phyloP scores from a whole-genome alignment of 495 filamentous ascomycete genomes.

The Aspergillus carlsbadensis region DNA sequence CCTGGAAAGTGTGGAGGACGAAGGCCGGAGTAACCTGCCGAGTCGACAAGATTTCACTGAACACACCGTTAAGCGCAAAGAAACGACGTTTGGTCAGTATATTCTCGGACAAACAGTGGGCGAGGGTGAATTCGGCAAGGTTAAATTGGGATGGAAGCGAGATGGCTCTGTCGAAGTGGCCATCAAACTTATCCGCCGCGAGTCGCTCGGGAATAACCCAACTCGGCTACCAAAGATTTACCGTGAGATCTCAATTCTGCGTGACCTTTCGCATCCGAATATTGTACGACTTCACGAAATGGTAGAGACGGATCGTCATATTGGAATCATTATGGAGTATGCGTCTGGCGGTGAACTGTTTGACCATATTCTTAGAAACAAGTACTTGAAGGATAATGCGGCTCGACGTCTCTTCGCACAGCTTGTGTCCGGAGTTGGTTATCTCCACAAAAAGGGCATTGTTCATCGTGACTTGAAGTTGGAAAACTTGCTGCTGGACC shows the following conservation, averaged over 20 bases:
- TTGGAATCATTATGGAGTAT: conserved; percentile 98
- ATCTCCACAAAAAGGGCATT: conserved; percentile 98
- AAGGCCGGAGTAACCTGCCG: conserved; percentile 56
- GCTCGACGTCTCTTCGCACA: conserved; percentile 93
- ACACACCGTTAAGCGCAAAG: conserved; percentile 57
- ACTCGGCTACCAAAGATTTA: conserved; percentile 92
- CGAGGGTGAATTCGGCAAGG: conserved; percentile 98
- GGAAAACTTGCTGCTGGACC: conserved; percentile 92
- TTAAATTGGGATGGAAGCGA: conserved; percentile 98
- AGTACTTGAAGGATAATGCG: conserved; percentile 90
- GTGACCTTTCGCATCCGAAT: conserved; percentile 86
- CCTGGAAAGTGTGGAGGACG: conserved; percentile 60
- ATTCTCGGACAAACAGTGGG: conserved; percentile 95
- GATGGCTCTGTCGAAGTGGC: conserved; percentile 93
- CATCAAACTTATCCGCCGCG: conserved; percentile 95
- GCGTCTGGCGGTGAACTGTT: conserved; percentile 97
- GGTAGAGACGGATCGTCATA: conserved; percentile 94
- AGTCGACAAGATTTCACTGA: conserved; percentile 77
- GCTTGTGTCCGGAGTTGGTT: conserved; percentile 93
- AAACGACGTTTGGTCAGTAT: conserved; percentile 90
- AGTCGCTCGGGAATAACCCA: conserved; percentile 81
- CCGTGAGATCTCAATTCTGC: conserved; percentile 89
- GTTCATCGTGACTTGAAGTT: conserved; percentile 97
- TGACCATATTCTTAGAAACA: conserved; percentile 95
- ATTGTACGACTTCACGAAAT: conserved; percentile 98